Percentiles rank a stretch among this genome's conserved stretches.
These are phyloP conservation scores for Bathelium albidoporum DNA, from an alignment of 495 filamentous ascomycete genomes.

Conservation along the genomic window DNA sequence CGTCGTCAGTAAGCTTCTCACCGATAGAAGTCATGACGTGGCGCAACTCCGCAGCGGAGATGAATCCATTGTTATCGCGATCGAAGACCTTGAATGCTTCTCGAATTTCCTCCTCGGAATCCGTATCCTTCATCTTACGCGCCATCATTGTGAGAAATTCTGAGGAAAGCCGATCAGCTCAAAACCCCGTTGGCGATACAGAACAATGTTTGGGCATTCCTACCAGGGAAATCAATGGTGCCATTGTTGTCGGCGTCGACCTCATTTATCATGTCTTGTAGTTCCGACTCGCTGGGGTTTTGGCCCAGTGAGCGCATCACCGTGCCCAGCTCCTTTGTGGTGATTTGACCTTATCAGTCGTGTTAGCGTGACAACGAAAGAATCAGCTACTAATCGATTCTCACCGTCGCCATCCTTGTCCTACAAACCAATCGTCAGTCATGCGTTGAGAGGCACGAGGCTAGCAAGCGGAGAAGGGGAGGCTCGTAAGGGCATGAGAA, in stretches of 20 bases:
- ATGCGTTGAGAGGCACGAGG: conserved; percentile 7
- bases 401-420: conserved; percentile 99
- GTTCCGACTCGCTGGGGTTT: conserved; percentile 96
- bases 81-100: conserved; percentile 96
- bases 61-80: conserved; percentile 98
- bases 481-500: not conserved
- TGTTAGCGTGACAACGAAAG: not conserved
- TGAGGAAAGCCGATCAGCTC: conserved; percentile 27
- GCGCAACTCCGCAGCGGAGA: conserved; percentile 92
- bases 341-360: conserved; percentile 74
- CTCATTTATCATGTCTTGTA: conserved; percentile 99
- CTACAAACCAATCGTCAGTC: conserved; percentile 37
- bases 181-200: not conserved
- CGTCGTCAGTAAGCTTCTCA: conserved; percentile 98
- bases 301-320: conserved; percentile 99
- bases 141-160: conserved; percentile 99
- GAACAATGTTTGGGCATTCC: conserved; percentile 3
- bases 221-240: conserved; percentile 98
- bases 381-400: conserved; percentile 30
- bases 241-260: conserved; percentile 99
- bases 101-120: conserved; percentile 98
- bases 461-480: conserved; percentile 11
- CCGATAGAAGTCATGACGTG: conserved; percentile 99
- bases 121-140: conserved; percentile 99
- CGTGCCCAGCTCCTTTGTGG: conserved; percentile 96